Evolutionary conservation across 306 rosid species (phyloP).

Genomic region (Rosa persica): DNA sequence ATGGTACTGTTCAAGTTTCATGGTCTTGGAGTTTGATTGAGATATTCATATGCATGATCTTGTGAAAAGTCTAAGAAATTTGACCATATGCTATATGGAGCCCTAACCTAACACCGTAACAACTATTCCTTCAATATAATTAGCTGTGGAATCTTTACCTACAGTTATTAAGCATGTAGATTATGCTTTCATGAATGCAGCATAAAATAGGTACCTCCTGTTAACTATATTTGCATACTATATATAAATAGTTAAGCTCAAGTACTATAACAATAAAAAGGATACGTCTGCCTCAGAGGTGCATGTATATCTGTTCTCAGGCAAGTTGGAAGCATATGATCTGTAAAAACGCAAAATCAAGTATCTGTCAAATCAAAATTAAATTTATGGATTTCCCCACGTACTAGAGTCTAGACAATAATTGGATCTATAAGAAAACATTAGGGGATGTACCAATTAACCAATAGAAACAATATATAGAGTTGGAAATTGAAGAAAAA

Average conservation of each 20-base stretch:
- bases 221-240: too few relatives aligned
- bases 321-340: slow-evolving; percentile 1
- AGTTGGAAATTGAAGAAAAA: not conserved
- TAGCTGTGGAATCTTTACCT: not conserved
- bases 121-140: not conserved
- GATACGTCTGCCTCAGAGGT: not conserved
- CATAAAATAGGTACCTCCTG: not conserved
- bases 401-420: not conserved
- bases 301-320: not conserved
- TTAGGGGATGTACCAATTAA: not conserved
- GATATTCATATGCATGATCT: not conserved
- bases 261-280: not conserved
- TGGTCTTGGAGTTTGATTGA: not conserved
- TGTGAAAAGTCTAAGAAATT: not conserved
- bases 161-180: not conserved
- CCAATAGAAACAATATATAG: not conserved
- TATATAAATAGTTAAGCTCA: too few relatives aligned
- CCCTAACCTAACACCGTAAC: not conserved
- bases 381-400: not conserved
- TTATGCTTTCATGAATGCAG: not conserved
- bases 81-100: not conserved
- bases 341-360: not conserved
- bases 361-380: not conserved
- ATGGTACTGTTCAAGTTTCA: not conserved
- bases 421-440: not conserved